phyloP scores from a whole-genome alignment of 2,329 filamentous ascomycete genomes.

The Plectosphaerella plurivora region DNA sequence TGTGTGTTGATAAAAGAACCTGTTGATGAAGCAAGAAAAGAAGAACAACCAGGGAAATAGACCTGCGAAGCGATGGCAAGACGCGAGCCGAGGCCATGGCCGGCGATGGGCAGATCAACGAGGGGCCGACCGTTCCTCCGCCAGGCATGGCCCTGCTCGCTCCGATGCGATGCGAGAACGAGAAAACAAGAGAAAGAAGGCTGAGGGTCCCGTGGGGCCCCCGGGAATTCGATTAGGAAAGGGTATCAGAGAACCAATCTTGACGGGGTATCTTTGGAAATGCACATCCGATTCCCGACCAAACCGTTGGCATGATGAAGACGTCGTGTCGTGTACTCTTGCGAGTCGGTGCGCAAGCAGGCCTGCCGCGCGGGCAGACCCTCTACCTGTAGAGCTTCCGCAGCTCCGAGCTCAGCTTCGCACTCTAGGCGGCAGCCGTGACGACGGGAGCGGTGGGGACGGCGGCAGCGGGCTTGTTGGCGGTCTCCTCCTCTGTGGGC shows the following conservation, averaged over 20 bases:
- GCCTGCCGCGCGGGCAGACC: background rate
- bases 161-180: constrained; percentile 12
- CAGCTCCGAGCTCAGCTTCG: constrained; percentile 2
- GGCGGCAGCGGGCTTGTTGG: constrained; percentile 36
- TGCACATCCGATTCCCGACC: constrained; percentile 50
- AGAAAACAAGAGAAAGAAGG: constrained; percentile 12
- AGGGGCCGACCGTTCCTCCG: background rate
- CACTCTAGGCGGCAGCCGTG: constrained; percentile 46
- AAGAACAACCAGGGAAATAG: constrained; percentile 12
- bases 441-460: constrained; percentile 39
- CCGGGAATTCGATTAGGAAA: constrained; percentile 12
- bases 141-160: constrained; percentile 5
- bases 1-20: constrained; percentile 4
- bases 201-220: constrained; percentile 7
- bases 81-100: background rate
- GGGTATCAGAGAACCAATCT: constrained; percentile 38
- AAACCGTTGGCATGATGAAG: constrained; percentile 15
- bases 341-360: constrained; percentile 7
- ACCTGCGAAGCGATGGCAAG: constrained; percentile 13
- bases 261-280: constrained; percentile 52
- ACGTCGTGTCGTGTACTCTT: constrained; percentile 16
- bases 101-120: background rate
- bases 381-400: constrained; percentile 5
- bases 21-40: background rate
- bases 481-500: constrained; percentile 26